Conservation (phyloP, 2,329 filamentous ascomycete species). For the Stenocarpella maydis region DNA sequence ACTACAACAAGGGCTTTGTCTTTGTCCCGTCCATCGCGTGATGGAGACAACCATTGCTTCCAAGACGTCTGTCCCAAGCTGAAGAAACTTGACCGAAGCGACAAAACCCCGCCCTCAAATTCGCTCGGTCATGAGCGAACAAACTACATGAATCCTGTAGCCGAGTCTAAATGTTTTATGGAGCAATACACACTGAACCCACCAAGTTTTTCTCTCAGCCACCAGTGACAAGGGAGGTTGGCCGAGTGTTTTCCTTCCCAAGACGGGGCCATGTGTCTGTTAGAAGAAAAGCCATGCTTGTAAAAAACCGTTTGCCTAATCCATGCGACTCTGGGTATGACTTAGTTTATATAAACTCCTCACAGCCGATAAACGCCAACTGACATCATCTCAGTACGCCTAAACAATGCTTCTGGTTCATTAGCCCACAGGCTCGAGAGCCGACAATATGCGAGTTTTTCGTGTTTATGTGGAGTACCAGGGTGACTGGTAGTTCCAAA, state of each 20-base stretch:
- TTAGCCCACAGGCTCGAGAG: conserved; percentile 27
- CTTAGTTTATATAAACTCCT: conserved; percentile 30
- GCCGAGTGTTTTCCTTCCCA: neutral
- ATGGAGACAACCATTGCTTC: neutral
- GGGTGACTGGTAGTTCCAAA: neutral
- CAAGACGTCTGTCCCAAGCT: neutral
- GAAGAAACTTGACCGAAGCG: neutral
- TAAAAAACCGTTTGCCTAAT: conserved; percentile 27
- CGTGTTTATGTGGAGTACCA: neutral
- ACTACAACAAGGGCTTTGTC: conserved; percentile 2
- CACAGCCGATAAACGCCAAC: conserved; percentile 35
- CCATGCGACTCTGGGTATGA: conserved; percentile 33
- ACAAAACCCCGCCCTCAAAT: conserved; percentile 2
- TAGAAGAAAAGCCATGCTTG: conserved; percentile 27
- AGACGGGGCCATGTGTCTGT: neutral
- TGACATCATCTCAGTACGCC: conserved; percentile 32
- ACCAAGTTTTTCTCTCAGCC: conserved; percentile 5
- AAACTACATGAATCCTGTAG: conserved; percentile 21
- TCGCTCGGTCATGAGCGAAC: conserved; percentile 14
- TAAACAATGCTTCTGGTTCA: conserved; percentile 34
- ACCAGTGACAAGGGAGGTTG: neutral
- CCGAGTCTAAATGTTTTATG: conserved; percentile 29
- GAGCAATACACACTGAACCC: conserved; percentile 26
- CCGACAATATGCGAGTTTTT: conserved; percentile 18
- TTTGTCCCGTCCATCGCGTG: conserved; percentile 4